Percentiles rank a stretch among this genome's conserved stretches.
These are phyloP conservation scores for Cucumis hystrix DNA, from an alignment of 306 rosid genomes.

Conservation along the genomic window DNA sequence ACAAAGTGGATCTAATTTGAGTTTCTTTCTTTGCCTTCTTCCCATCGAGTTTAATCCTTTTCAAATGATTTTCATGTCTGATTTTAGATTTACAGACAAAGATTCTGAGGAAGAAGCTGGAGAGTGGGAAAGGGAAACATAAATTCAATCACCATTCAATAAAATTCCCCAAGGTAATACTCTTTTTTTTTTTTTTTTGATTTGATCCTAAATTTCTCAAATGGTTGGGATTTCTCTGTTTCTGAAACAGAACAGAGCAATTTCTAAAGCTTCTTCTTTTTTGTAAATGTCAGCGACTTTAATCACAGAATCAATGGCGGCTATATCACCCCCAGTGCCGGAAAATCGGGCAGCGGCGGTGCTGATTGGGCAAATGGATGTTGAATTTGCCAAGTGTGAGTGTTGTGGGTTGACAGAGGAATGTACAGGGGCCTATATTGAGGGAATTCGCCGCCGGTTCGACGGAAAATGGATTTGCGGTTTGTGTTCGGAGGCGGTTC, in stretches of 20 bases:
- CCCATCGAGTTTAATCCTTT: not conserved
- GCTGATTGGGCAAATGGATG: slow-evolving; percentile 30
- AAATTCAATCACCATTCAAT: not conserved
- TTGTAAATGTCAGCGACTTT: slow-evolving; percentile 57
- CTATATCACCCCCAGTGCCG: slow-evolving; percentile 33
- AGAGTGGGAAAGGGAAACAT: slow-evolving; percentile 85
- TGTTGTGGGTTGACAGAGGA: slow-evolving; percentile 92
- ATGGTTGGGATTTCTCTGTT: not conserved
- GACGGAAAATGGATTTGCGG: slow-evolving; percentile 88
- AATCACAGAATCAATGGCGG: slow-evolving; percentile 45
- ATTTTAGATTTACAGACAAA: slow-evolving; percentile 31
- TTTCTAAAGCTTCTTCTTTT: not conserved
- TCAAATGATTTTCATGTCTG: slow-evolving; percentile 73
- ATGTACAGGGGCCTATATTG: slow-evolving; percentile 76
- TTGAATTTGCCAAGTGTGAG: slow-evolving; percentile 68
- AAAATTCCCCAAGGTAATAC: not conserved
- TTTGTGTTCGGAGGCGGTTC: slow-evolving; percentile 76
- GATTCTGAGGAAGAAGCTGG: slow-evolving; percentile 59
- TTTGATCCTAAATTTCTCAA: not conserved
- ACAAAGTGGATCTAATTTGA: not conserved
- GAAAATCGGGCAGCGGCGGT: slow-evolving; percentile 21
- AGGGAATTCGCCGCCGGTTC: slow-evolving; percentile 51
- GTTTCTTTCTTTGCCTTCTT: not conserved
- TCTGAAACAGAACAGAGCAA: not conserved
- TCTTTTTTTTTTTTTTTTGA: not conserved